Evolutionary conservation across 108 stramenopile genomes (phyloP).

Genomic region (Nitzschia palea): DNA sequence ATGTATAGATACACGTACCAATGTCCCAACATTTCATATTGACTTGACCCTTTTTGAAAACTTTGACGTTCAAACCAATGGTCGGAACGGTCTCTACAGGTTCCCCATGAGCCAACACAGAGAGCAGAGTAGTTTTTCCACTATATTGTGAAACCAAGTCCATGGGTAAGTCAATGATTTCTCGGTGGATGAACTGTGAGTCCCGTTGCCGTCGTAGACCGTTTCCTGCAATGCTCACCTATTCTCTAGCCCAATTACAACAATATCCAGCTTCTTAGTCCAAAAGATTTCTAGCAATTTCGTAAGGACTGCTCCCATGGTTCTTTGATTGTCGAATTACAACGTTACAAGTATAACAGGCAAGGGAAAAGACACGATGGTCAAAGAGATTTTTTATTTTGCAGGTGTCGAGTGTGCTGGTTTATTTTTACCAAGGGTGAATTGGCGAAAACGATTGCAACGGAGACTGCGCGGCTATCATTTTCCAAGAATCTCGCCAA

Average conservation of each 20-base stretch:
- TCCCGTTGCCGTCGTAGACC: too few relatives aligned
- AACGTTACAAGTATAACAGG: too few relatives aligned
- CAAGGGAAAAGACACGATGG: too few relatives aligned
- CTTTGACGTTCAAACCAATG: slow-evolving; percentile 96
- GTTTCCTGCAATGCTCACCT: slow-evolving; percentile 29
- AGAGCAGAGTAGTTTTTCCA: slow-evolving; percentile 94
- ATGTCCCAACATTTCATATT: slow-evolving; percentile 99
- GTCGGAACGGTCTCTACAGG: slow-evolving; percentile 95
- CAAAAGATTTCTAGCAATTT: slow-evolving; percentile 86
- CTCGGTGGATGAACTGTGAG: too few relatives aligned
- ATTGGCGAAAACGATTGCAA: too few relatives aligned
- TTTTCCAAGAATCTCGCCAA: too few relatives aligned
- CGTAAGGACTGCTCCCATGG: slow-evolving; percentile 76
- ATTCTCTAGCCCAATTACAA: slow-evolving; percentile 93
- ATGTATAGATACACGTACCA: slow-evolving; percentile 15
- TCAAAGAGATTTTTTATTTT: too few relatives aligned
- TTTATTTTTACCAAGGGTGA: too few relatives aligned
- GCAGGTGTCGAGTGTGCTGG: too few relatives aligned
- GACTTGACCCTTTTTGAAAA: slow-evolving; percentile 86
- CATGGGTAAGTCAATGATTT: too few relatives aligned
- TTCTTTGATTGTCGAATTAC: too few relatives aligned
- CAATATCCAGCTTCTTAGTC: slow-evolving; percentile 97
- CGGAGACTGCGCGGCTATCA: too few relatives aligned
- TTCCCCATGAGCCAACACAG: slow-evolving; percentile 91
- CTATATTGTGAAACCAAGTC: slow-evolving; percentile 31